These are phyloP conservation scores for Candida odintsovae DNA, from an alignment of 805 yeast genomes.

Conservation along the genomic window DNA sequence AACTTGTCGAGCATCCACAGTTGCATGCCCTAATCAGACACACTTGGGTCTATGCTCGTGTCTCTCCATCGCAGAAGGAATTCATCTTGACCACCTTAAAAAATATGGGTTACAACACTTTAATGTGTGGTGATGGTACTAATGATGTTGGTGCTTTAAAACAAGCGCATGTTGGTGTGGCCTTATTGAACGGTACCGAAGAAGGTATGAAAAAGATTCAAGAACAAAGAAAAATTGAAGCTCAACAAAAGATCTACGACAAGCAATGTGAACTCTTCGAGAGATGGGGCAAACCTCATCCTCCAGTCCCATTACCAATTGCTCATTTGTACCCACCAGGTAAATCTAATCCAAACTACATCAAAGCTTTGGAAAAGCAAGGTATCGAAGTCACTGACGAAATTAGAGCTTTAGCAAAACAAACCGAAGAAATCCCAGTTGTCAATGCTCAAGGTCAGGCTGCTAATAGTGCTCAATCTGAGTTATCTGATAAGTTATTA, in stretches of 20 bases:
- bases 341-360: slow-evolving; percentile 79
- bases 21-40: slow-evolving; percentile 70
- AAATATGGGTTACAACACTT: slow-evolving; percentile 82
- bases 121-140: slow-evolving; percentile 99
- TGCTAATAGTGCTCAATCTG: slow-evolving; percentile 32
- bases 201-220: slow-evolving; percentile 86
- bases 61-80: slow-evolving; percentile 94
- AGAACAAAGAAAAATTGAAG: slow-evolving; percentile 68
- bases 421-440: slow-evolving; percentile 36
- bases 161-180: slow-evolving; percentile 98
- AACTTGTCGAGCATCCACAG: slow-evolving; percentile 61
- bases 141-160: slow-evolving; percentile 98
- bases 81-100: slow-evolving; percentile 79
- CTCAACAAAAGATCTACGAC: slow-evolving; percentile 61
- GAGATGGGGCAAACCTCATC: slow-evolving; percentile 79
- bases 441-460: slow-evolving; percentile 26
- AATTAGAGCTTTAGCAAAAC: slow-evolving; percentile 52
- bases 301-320: slow-evolving; percentile 78
- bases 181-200: slow-evolving; percentile 94
- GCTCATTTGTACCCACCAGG: slow-evolving; percentile 98
- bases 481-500: slow-evolving; percentile 61
- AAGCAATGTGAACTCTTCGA: slow-evolving; percentile 77
- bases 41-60: slow-evolving; percentile 97
- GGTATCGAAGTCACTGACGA: slow-evolving; percentile 80
- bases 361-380: slow-evolving; percentile 76